Evolutionary conservation across 805 yeast species (phyloP).

Genomic region (Sugiyamaella smithiae): DNA sequence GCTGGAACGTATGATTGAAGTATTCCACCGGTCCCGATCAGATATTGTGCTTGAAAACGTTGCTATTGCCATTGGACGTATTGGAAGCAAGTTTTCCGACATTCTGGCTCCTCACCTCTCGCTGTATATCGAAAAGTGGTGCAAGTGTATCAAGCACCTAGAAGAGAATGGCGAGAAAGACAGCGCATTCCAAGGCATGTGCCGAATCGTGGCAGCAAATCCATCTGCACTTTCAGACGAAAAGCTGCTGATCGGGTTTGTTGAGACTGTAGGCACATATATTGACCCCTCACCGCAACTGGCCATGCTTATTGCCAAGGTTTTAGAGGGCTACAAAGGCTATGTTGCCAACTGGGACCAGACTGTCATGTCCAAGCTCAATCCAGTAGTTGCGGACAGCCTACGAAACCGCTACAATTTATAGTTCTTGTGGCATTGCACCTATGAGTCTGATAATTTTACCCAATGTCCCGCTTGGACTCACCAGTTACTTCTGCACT

Average conservation of each 20-base stretch:
- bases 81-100: slow-evolving; percentile 65
- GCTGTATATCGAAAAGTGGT: slow-evolving; percentile 65
- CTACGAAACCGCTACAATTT: slow-evolving; percentile 21
- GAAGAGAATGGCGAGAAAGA: slow-evolving; percentile 87
- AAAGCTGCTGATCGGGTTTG: slow-evolving; percentile 48
- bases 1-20: slow-evolving; percentile 54
- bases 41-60: slow-evolving; percentile 77
- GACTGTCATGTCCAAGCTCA: slow-evolving; percentile 23
- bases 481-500: no score
- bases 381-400: slow-evolving; percentile 22
- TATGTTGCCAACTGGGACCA: slow-evolving; percentile 28
- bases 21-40: slow-evolving; percentile 46
- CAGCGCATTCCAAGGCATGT: slow-evolving; percentile 80
- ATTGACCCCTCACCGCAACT: slow-evolving; percentile 24
- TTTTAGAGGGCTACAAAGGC: slow-evolving; percentile 31
- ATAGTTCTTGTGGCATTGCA: no score
- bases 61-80: slow-evolving; percentile 84
- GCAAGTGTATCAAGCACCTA: slow-evolving; percentile 59
- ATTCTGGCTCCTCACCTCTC: slow-evolving; percentile 57
- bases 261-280: slow-evolving; percentile 51
- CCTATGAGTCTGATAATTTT: no score
- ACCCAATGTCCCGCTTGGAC: no score
- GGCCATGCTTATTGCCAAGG: slow-evolving; percentile 22
- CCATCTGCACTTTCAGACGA: slow-evolving; percentile 61
- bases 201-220: slow-evolving; percentile 59